Conservation (phyloP, 768 basidiomycete species). For the Lactifluus subvellereus region DNA sequence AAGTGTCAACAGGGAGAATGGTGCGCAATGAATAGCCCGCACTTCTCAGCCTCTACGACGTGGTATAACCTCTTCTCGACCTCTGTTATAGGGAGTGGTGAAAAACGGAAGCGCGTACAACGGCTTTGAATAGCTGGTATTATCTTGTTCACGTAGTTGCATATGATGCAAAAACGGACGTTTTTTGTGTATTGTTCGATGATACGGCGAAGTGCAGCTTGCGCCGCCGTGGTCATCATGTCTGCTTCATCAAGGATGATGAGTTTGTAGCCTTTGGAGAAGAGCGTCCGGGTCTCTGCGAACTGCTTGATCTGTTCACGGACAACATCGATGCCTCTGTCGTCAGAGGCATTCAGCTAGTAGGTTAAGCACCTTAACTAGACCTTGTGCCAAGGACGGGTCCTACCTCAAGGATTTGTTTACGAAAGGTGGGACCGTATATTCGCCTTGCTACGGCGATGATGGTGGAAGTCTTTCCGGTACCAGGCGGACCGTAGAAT, state of each 20-base stretch:
- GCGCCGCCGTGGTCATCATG: conserved; percentile 99
- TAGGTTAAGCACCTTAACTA: conserved; percentile 6
- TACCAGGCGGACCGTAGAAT: conserved; percentile 97
- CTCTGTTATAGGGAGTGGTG: conserved; percentile 78
- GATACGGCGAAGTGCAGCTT: conserved; percentile 92
- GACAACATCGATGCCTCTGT: conserved; percentile 97
- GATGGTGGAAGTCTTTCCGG: conserved; percentile 97
- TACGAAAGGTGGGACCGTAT: conserved; percentile 80
- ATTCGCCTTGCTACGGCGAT: conserved; percentile 91
- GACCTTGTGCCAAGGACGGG: neutral
- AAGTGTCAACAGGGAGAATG: neutral
- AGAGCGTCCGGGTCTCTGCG: conserved; percentile 89
- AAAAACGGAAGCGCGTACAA: conserved; percentile 96
- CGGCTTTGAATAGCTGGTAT: conserved; percentile 97
- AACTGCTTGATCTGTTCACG: conserved; percentile 99
- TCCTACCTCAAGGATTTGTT: conserved; percentile 88
- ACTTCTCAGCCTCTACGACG: conserved; percentile 86
- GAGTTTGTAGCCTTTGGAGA: conserved; percentile 92
- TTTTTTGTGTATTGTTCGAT: conserved; percentile 99
- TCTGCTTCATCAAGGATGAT: conserved; percentile 99
- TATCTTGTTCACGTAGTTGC: conserved; percentile 99
- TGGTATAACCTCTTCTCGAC: conserved; percentile 75
- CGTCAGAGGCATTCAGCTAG: conserved; percentile 96
- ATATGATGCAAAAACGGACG: conserved; percentile 98
- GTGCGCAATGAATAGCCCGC: conserved; percentile 26